Evolutionary conservation across 192 early-diverging fungal species (phyloP), one percentile per base, ranked within the genome.

Genomic region (Umbelopsis ramanniana): DNA sequence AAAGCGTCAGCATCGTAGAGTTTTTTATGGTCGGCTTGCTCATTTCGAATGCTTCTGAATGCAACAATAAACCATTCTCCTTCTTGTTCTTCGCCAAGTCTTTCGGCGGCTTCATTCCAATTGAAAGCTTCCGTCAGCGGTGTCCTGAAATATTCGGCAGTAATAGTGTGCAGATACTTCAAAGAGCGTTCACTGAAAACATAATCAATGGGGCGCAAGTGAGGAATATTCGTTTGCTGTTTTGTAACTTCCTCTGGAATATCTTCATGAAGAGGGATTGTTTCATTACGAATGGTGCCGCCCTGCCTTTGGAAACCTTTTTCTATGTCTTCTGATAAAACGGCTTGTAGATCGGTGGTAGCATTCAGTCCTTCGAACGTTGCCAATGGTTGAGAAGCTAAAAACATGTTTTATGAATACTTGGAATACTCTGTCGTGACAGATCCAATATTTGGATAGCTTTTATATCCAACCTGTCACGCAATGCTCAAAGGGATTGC

Each of bases 41-140:
- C 71, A 38, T 73, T 75, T 19, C 85, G 72, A 5, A 84, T 70
- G 52, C 71, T 74, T 14, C 85, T 78, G 67, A 86, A 86, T 8
- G 76, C 85, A 53, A 86, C 85, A 47, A 86, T 68, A 63, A 81
- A 86, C 83, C 83, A 86, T 11, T 73, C 75, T 24, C 74, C 77
- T 52, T 75, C 66, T 29, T 33, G 26, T 6, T 82, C 73, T 46
- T 52, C 7, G 1, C 73, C 77, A 4, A 85, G 70, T 9, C 26
- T 46, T 21, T 26, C 63, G 17, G 81, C 81, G 0, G 85, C 67
- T 38, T 82, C 73, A 37, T 75, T 29, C 85, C 85, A 86, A 70
- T 84, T 85, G 68, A 86, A 86, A 1, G 72, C 72, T 50, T 73
- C 21, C 8, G 52, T n/a, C 3, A 78, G 24, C 1, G 72, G 66